These are phyloP conservation scores for Amauroascus verrucosus DNA, from an alignment of 2,329 filamentous ascomycete species.

Conservation along the genomic window DNA sequence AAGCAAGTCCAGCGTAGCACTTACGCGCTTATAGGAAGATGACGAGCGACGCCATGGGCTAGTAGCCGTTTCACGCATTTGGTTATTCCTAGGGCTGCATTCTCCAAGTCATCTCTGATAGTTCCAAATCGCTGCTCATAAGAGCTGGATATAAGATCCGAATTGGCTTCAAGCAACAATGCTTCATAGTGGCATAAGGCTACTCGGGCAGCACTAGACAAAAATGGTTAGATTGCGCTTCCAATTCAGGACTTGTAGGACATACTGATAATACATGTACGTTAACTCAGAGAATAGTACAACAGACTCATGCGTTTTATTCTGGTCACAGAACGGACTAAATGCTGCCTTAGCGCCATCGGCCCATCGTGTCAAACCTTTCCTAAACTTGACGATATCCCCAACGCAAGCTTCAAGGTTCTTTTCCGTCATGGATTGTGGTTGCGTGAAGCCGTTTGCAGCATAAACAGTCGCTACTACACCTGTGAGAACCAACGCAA, in stretches of 20 bases:
- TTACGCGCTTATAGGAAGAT: constrained; percentile 42
- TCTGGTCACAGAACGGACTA: background rate
- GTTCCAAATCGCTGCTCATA: constrained; percentile 30
- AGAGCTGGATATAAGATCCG: constrained; percentile 28
- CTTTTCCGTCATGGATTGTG: constrained; percentile 11
- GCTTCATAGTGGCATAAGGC: constrained; percentile 42
- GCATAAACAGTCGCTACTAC: constrained; percentile 40
- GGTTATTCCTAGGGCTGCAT: constrained; percentile 38
- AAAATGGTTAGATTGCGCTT: background rate
- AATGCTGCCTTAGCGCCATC: constrained; percentile 24
- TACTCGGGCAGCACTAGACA: constrained; percentile 34
- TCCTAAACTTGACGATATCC: constrained; percentile 30
- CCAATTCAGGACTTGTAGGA: background rate
- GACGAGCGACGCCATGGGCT: constrained; percentile 37
- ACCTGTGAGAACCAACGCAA: constrained; percentile 41
- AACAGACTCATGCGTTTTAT: constrained; percentile 33
- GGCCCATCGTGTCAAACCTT: constrained; percentile 34
- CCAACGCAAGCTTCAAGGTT: constrained; percentile 6
- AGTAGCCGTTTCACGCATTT: constrained; percentile 42
- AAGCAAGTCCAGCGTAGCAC: constrained; percentile 16
- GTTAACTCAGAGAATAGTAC: constrained; percentile 41
- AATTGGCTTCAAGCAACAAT: constrained; percentile 34
- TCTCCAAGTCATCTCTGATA: constrained; percentile 34
- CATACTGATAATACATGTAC: constrained; percentile 46
- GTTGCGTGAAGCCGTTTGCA: constrained; percentile 15